Percentiles rank a stretch among this genome's conserved stretches.
These are phyloP conservation scores for Tulasnella sp. DNA, from an alignment of 768 basidiomycete species.

Conservation along the genomic window DNA sequence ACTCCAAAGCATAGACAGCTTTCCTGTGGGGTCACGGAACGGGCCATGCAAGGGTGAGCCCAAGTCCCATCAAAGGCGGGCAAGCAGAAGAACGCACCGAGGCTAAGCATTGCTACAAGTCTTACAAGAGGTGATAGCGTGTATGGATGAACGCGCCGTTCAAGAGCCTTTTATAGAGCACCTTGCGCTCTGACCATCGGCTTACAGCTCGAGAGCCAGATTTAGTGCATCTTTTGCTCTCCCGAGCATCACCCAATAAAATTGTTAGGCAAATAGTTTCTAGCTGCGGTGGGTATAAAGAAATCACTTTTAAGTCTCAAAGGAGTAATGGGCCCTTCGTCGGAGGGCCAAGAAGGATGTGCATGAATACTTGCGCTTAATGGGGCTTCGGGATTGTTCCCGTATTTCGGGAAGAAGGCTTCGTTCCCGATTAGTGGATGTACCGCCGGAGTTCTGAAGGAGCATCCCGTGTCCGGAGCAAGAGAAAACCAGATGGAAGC, in stretches of 20 bases:
- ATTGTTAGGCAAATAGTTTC: too few relatives aligned
- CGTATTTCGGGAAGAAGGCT: neutral
- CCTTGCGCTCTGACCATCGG: neutral
- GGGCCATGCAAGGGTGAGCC: too few relatives aligned
- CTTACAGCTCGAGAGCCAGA: too few relatives aligned
- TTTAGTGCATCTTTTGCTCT: too few relatives aligned
- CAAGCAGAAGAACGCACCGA: neutral
- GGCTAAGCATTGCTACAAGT: too few relatives aligned
- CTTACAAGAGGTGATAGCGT: too few relatives aligned
- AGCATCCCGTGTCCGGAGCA: neutral
- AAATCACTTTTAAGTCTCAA: neutral
- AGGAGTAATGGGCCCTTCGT: neutral
- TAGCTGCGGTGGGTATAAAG: neutral
- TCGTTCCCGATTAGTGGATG: neutral
- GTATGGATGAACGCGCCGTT: too few relatives aligned
- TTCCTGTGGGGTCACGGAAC: too few relatives aligned
- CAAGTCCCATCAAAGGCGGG: too few relatives aligned
- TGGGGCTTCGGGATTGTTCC: neutral
- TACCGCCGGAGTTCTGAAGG: neutral
- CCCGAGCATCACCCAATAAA: too few relatives aligned
- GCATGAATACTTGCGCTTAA: neutral
- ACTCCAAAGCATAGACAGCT: too few relatives aligned
- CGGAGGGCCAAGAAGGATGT: neutral
- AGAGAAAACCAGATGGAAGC: neutral
- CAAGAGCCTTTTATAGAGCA: neutral